Percentiles rank a stretch among this genome's conserved stretches.
Conservation (phyloP, 352 stramenopile species). For the Globisporangium orthogonon region DNA sequence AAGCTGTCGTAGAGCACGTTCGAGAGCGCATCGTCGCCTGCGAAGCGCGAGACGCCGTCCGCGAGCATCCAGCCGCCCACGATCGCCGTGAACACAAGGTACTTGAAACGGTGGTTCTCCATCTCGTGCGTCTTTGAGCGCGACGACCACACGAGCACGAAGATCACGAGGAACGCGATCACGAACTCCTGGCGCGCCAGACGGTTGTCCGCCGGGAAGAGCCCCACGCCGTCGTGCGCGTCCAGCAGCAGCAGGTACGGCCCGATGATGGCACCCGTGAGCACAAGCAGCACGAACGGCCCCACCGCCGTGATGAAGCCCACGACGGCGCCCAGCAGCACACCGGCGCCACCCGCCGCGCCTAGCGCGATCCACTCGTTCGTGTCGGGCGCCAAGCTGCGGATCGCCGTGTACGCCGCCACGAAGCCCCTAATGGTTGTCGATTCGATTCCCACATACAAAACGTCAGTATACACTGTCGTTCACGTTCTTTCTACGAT, state of each 20-base stretch:
- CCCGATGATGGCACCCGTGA: slow-evolving; percentile 59
- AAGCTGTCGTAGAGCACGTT: slow-evolving; percentile 61
- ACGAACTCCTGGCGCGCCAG: slow-evolving; percentile 85
- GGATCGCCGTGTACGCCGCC: slow-evolving; percentile 59
- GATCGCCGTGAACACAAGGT: slow-evolving; percentile 69
- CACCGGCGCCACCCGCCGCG: slow-evolving; percentile 51
- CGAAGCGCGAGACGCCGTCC: slow-evolving; percentile 68
- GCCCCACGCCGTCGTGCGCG: slow-evolving; percentile 46
- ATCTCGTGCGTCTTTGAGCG: slow-evolving; percentile 74
- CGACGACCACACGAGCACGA: slow-evolving; percentile 74
- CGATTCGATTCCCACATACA: slow-evolving; percentile 5
- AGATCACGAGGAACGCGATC: slow-evolving; percentile 84
- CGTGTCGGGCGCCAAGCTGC: slow-evolving; percentile 39
- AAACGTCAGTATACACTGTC: slow-evolving; percentile 7
- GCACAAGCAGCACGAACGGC: slow-evolving; percentile 48
- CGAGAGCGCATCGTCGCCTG: slow-evolving; percentile 53
- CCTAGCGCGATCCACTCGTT: slow-evolving; percentile 76
- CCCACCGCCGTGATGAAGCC: slow-evolving; percentile 70
- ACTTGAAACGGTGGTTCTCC: slow-evolving; percentile 89
- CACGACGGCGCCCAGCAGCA: slow-evolving; percentile 55
- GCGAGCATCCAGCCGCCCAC: slow-evolving; percentile 71
- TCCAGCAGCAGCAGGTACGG: slow-evolving; percentile 80
- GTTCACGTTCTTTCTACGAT: too few relatives aligned
- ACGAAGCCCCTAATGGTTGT: slow-evolving; percentile 47
- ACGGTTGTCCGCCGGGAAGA: slow-evolving; percentile 70